Conservation (phyloP, 2,329 filamentous ascomycete species). For the Claviceps purpurea region DNA sequence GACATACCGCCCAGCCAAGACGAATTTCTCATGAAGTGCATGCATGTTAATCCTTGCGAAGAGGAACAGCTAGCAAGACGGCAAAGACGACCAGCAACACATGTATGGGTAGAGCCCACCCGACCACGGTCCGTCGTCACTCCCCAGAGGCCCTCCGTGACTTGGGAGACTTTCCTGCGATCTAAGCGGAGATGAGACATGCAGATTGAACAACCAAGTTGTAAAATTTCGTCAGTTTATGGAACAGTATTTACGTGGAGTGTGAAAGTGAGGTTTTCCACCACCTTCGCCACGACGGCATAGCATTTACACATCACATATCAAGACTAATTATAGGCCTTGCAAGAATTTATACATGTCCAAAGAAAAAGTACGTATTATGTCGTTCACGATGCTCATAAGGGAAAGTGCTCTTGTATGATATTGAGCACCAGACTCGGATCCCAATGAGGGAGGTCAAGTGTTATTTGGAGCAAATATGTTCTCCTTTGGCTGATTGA, state of each 20-base stretch:
- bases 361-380: neutral
- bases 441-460: neutral
- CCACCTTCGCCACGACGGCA: neutral
- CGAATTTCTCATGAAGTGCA: slow-evolving; percentile 17
- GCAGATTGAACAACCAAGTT: neutral
- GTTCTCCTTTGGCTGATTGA: slow-evolving; percentile 15
- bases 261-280: neutral
- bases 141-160: slow-evolving; percentile 7
- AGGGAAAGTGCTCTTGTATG: neutral
- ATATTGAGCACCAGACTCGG: neutral
- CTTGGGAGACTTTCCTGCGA: slow-evolving; percentile 12
- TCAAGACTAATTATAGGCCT: neutral
- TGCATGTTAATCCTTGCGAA: slow-evolving; percentile 8
- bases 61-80: slow-evolving; percentile 5
- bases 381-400: neutral
- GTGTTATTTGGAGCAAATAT: neutral
- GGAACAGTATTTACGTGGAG: neutral
- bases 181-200: slow-evolving; percentile 13
- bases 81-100: slow-evolving; percentile 4
- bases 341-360: neutral
- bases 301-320: neutral
- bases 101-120: slow-evolving; percentile 11
- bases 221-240: neutral
- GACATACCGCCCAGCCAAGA: slow-evolving; percentile 28
- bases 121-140: slow-evolving; percentile 7